Base-by-base conservation (phyloP, 2,329 filamentous ascomycete genomes). In the Cladophialophora chaetospira region DNA sequence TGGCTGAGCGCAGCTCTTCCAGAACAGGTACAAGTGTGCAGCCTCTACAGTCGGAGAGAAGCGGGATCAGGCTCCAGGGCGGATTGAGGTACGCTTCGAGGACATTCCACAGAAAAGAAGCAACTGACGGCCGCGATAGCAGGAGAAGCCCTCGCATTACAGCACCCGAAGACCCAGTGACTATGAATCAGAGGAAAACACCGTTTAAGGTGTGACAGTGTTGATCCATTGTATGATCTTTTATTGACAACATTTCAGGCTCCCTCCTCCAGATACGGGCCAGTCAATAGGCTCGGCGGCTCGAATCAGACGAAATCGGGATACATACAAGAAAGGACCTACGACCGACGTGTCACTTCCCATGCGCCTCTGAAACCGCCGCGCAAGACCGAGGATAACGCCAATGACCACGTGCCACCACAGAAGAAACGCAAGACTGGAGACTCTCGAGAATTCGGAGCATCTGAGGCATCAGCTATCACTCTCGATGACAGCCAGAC, bases 391-490 rank as follows among this genome's bases (percentile, higher is more conserved):
- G 35, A 49, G 9, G 13, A 49, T 15, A 46, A 49, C 13, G 54
- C 42, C 5, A 58, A 60, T 35, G 43, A 56, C 28, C 54, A 57
- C 35, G 19, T n/a, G 17, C 48, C 51, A 33, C 52, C 57, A 5
- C 42, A 53, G 38, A 64, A 62, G 60, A 53, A 38, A 44, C 50
- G 35, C 19, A 62, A 51, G 31, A 26, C 52, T n/a, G 51, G 40
- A n/a, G 29, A 51, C 26, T 21, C 35, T 23, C 40, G 26, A 23
- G 15, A 21, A 29, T 17, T 11, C 17, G 56, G 49, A 29, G 26
- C 38, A 17, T 40, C 42, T 43, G 29, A 38, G 17, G 29, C 15
- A 1, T 47, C 48, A 5, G 38, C 48, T 5, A 57, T 61, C 46
- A 29, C 15, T 25, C 8, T 55, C 13, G 53, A 57, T 21, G 46